phyloP scores from a whole-genome alignment of 2,329 filamentous ascomycete species.

The Talaromyces funiculosus region DNA sequence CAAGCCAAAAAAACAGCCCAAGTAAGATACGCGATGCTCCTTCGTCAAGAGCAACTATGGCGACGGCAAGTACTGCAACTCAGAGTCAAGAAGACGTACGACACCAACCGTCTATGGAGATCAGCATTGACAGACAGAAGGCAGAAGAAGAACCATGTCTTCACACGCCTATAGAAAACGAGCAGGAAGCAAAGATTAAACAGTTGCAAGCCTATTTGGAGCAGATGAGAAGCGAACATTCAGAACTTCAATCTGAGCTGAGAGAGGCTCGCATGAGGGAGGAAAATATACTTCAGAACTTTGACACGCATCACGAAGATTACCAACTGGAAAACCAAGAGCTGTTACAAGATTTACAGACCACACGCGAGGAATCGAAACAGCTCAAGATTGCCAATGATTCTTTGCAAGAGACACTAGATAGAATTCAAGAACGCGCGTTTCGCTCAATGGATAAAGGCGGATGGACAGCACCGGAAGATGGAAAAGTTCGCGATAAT shows the following conservation, averaged over 20 bases:
- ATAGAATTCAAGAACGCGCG: not conserved
- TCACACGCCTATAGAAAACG: not conserved
- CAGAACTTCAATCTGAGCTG: not conserved
- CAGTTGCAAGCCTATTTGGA: not conserved
- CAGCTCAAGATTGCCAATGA: not conserved
- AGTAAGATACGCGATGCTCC: not conserved
- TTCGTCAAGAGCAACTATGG: too few species aligned
- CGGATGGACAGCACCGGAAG: not conserved
- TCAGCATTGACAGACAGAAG: not conserved
- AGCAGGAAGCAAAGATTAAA: not conserved
- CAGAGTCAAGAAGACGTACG: not conserved
- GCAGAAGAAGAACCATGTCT: not conserved
- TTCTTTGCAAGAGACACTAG: not conserved
- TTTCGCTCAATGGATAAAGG: not conserved
- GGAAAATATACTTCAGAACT: not conserved
- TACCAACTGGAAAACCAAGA: not conserved
- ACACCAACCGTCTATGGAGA: not conserved
- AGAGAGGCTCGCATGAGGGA: not conserved
- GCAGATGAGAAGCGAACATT: not conserved
- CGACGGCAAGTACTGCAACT: not conserved
- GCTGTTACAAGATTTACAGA: not conserved
- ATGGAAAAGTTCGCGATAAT: not conserved
- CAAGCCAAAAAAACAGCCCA: not conserved
- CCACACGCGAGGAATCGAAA: not conserved
- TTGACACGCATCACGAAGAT: not conserved